Conservation (phyloP, 2,329 filamentous ascomycete genomes). For the Leptographium wingfieldii region DNA sequence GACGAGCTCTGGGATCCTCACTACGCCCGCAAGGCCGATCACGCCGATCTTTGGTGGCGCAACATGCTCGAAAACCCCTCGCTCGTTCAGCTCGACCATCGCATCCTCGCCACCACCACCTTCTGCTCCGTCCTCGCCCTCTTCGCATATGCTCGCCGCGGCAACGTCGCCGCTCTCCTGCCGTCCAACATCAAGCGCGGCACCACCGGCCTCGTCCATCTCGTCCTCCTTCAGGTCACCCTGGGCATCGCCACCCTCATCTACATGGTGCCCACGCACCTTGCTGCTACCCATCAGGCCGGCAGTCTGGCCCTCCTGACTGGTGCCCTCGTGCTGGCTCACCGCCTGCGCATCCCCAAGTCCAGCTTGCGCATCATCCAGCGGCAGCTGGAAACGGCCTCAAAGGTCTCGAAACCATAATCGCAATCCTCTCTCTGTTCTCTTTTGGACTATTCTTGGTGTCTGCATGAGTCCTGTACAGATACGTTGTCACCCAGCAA, state of each 20-base stretch:
- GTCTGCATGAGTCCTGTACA: neutral
- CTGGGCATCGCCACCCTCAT: constrained; percentile 85
- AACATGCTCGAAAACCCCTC: constrained; percentile 97
- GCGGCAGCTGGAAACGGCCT: constrained; percentile 24
- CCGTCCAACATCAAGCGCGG: constrained; percentile 54
- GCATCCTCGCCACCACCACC: constrained; percentile 79
- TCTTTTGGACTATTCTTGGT: neutral
- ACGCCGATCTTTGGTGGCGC: constrained; percentile 84
- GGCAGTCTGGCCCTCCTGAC: constrained; percentile 77
- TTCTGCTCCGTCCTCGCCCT: constrained; percentile 70
- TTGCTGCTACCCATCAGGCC: constrained; percentile 88
- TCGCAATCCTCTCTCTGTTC: neutral
- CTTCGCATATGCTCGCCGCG: constrained; percentile 66
- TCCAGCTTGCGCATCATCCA: constrained; percentile 49
- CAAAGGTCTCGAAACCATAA: neutral
- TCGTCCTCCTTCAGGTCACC: constrained; percentile 68
- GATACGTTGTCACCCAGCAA: neutral
- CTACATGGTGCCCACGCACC: constrained; percentile 80
- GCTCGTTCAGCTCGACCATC: constrained; percentile 89
- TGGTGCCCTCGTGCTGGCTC: constrained; percentile 67
- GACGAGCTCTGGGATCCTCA: constrained; percentile 75
- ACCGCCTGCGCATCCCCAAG: constrained; percentile 61
- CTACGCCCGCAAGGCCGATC: constrained; percentile 68
- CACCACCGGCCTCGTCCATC: constrained; percentile 67
- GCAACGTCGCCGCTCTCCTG: constrained; percentile 43